These are phyloP conservation scores for Zoysia pacifica DNA, from an alignment of 176 grass and related monocot species.

Conservation along the genomic window DNA sequence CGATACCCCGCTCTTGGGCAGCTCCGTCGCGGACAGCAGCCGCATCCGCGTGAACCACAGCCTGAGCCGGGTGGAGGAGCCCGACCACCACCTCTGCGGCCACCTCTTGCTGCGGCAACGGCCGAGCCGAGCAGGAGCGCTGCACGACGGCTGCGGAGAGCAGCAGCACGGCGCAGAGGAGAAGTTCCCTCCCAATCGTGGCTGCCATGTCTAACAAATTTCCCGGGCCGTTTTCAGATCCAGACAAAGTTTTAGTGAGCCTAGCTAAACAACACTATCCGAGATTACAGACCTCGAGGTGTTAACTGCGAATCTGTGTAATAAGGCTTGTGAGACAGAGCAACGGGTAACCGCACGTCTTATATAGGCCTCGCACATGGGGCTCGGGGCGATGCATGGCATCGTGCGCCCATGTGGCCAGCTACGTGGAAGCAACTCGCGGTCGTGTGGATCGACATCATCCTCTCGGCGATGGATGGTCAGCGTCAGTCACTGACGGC, in stretches of 20 bases:
- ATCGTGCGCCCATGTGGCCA: not conserved
- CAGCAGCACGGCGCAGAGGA: not conserved
- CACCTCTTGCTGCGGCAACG: not conserved
- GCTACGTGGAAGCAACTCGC: conserved; percentile 9
- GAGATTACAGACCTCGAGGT: too few relatives aligned
- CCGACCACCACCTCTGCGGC: not conserved
- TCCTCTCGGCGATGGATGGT: not conserved
- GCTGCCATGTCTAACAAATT: not conserved
- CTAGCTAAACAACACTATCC: not conserved
- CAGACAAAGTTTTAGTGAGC: not conserved
- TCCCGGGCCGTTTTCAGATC: not conserved
- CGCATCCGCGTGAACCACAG: not conserved
- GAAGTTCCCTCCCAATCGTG: not conserved
- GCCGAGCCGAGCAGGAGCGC: conserved; percentile 12
- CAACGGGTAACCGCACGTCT: not conserved
- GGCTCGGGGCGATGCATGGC: not conserved
- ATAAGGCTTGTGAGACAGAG: not conserved
- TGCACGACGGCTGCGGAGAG: not conserved
- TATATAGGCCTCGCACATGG: not conserved
- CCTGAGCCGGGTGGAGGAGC: conserved; percentile 1
- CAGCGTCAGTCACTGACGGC: not conserved
- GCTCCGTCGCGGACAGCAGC: not conserved
- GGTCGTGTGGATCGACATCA: not conserved
- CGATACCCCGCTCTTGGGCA: not conserved
- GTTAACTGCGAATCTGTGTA: not conserved